Evolutionary conservation across 2,329 filamentous ascomycete genomes (phyloP), one percentile per base, ranked within the genome.

Genomic region (Graphilbum sp.): DNA sequence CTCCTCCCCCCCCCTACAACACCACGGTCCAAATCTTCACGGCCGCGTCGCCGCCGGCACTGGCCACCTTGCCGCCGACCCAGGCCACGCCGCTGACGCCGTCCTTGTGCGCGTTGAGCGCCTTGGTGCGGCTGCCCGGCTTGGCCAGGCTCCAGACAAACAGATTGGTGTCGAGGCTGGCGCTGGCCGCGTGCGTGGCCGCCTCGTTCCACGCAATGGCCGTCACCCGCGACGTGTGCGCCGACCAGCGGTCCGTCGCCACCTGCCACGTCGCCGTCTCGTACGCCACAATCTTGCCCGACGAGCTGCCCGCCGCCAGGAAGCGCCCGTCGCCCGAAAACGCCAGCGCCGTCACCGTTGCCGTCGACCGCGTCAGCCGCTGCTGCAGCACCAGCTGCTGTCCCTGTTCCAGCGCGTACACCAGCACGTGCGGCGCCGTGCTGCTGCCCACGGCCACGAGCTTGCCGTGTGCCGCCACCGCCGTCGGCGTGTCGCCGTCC

Each of bases 41-140:
- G 1, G 83, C 79, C 25, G 84, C 88, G 67, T 98, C 90, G 11
- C 78, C 82, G 34, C 90, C 90, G 5, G 75, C 74, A 48, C 79
- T 92, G 10, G 82, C 75, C 36, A 96, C 67, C 59, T 72, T 83
- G 16, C 69, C 73, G 21, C 67, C 69, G 13, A 83, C 67, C 64
- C 88, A 98, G 12, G 70, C 70, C 15, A 96, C 79, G 15, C 83
- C 88, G 47, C 80, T 85, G 16, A 96, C 86, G 10, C 90, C 90
- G 52, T 96, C 90, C 61, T 95, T 95, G 62, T 98, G 90, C 36
- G 88, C 86, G 52, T 94, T 93, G 18, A 75, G 61, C 13, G 76
- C 79, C 63, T 90, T 88, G 47, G 92, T 72, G 47, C 88, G 72
- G 57, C 82, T 82, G 3, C 84, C 86, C 1, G 88, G 88, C 53